Percentiles rank a stretch among this genome's conserved stretches.
phyloP scores from a whole-genome alignment of 1,284 basidiomycete genomes.

The Testicularia cyperi region DNA sequence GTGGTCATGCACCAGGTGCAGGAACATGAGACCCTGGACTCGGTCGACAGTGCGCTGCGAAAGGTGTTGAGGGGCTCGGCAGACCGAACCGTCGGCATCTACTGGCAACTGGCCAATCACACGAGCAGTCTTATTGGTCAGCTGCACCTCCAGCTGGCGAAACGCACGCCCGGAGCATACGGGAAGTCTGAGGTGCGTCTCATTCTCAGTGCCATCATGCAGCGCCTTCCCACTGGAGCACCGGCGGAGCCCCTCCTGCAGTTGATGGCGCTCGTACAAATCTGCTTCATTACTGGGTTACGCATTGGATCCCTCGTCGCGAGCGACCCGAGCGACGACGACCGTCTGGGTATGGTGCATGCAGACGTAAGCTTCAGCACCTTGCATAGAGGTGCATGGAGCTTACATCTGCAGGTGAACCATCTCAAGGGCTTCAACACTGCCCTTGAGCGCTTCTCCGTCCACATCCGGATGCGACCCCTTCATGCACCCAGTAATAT shows the following conservation, averaged over 20 bases:
- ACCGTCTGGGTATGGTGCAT: slow-evolving; percentile 1
- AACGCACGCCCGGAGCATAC: not conserved
- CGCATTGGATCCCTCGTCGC: slow-evolving; percentile 1
- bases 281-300: slow-evolving; percentile 2
- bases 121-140: not conserved
- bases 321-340: not conserved
- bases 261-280: slow-evolving; percentile 2
- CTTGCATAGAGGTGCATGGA: slow-evolving; percentile 2
- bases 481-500: not conserved
- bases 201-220: slow-evolving; percentile 3
- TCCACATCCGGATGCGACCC: not conserved
- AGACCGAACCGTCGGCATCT: slow-evolving; percentile 1
- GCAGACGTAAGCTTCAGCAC: slow-evolving; percentile 2
- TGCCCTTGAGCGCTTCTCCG: not conserved
- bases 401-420: not conserved
- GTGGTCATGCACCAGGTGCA: not conserved
- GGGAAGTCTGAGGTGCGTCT: slow-evolving; percentile 1
- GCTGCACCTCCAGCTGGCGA: not conserved
- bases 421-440: slow-evolving; percentile 2
- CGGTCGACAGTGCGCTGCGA: not conserved
- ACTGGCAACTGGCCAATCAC: slow-evolving; percentile 1
- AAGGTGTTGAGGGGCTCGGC: not conserved
- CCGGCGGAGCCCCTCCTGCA: not conserved
- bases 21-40: not conserved
- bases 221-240: not conserved